Evolutionary conservation across 2,329 filamentous ascomycete genomes (phyloP), one percentile per base, ranked within the genome.

Genomic region (Epichloe scottii): DNA sequence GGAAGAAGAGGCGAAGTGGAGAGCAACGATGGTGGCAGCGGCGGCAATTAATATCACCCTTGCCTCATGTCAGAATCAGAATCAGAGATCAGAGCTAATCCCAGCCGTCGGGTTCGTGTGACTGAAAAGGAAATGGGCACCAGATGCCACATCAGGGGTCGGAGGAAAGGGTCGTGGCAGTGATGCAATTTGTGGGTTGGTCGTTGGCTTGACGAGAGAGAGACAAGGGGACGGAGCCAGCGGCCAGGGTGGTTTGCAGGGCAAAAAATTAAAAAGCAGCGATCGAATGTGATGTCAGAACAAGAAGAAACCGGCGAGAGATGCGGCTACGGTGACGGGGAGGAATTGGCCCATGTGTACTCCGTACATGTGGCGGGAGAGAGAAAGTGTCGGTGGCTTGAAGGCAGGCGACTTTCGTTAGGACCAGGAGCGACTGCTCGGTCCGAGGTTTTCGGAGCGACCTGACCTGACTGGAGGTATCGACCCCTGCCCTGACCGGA

Each of bases 21-120:
- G 8, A 41, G 39, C 17, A 21, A n/a, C 23, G 23, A 21, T 3
- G 15, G 15, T 39, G 45, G 12, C 19, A 26, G 19, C 19, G 21
- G 45, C 5, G 26, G 44, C 33, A 46, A 17, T 35, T 5, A 19
- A 47, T 38, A 39, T 33, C 19, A 49, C 37, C 38, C 17, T 49
- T 42, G 47, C 49, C 39, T 40, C 37, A 41, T 21, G 38, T n/a
- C 39, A 33, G 26, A 43, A 38, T 47, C 17, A n/a, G n/a, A n/a
- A n/a, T n/a, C 39, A 33, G 26, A 43, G n/a, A 38, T 47, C 17
- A 35, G 17, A 21, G 30, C 26, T 5, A 26, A 17, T 34, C 34
- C n/a, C 37, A 46, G 41, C 46, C 19, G 42, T 12, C 44, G 35
- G 40, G 39, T 48, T 48, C 40, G 50, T 48, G 50, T 48, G 50